Base-by-base conservation (phyloP, 805 yeast genomes). In the Groenewaldozyma tartarivorans region DNA sequence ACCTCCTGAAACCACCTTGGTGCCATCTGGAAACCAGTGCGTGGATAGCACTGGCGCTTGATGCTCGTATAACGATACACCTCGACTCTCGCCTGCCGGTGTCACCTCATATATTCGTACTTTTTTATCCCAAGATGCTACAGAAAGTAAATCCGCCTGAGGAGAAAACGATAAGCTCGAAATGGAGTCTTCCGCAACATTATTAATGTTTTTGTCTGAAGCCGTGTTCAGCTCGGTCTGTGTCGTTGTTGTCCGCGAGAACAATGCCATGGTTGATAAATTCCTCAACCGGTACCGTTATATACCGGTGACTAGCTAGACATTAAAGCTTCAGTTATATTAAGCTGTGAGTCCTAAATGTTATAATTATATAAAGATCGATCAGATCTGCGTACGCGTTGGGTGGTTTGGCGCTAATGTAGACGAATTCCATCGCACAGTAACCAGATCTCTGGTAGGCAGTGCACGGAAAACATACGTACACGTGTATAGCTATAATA, bases 101-200 rank as follows among this genome's bases (percentile, higher is more conserved):
- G 79, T 71, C 15, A 88, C 77, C 60, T 92, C 97, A 68, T 92
- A 92, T 41, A 92, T 79, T 46, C 97, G 73, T 33, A 86, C 96
- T 57, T 86, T 87, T 53, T 81, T 83, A 63, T 92, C 98, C 98
- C 98, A 92, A 15, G 94, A 80, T 15, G 94, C 74, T 3, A 77
- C 92, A 2, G 94, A 75, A 45, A 92, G 60, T 44, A 77, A 68
- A 49, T 92, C 95, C 16, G 81, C 90, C 49, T 72, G 82, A 13
- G 97, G 85, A 9, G 95, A 83, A 63, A 90, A 92, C 16, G 86
- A 68, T 42, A 92, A 59, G 51, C 84, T 94, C 3, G 88, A 72
- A 15, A 92, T 72, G 2, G 95, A 79, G 59, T 92, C 98, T 47
- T 84, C 94, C n/a, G 96, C 95, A 2, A 90, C 84, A 53, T 81